Evolutionary conservation across 2,329 filamentous ascomycete genomes (phyloP).

Genomic region (Fusarium nygamai): DNA sequence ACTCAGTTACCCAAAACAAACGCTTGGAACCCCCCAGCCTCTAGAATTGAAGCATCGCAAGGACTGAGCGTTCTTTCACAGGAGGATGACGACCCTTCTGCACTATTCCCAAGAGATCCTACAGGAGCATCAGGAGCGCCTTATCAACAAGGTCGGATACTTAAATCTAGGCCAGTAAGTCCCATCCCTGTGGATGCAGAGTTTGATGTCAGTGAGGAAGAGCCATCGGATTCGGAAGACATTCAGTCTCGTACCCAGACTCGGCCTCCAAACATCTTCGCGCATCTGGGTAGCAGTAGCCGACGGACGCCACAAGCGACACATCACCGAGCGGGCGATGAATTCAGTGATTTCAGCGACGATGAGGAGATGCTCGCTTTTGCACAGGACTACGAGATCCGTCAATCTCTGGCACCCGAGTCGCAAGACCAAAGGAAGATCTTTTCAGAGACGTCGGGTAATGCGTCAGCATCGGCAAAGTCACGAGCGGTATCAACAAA

Average conservation of each 20-base stretch:
- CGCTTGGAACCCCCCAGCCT: constrained; percentile 37
- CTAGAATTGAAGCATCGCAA: constrained; percentile 26
- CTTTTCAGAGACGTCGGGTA: constrained; percentile 62
- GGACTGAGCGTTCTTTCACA: constrained; percentile 40
- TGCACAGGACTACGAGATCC: constrained; percentile 60
- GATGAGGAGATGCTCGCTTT: constrained; percentile 63
- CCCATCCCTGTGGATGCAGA: constrained; percentile 24
- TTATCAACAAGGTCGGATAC: constrained; percentile 6
- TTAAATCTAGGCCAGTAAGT: neutral
- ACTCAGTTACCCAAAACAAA: constrained; percentile 56
- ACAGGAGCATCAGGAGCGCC: constrained; percentile 1
- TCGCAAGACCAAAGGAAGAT: constrained; percentile 48
- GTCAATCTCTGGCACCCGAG: constrained; percentile 45
- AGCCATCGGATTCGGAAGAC: constrained; percentile 46
- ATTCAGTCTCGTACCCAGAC: constrained; percentile 32
- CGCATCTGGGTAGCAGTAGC: neutral
- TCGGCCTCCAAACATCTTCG: constrained; percentile 7
- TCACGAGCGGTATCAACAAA: constrained; percentile 48
- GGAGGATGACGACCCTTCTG: constrained; percentile 34
- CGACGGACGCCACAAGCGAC: constrained; percentile 30
- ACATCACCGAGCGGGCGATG: constrained; percentile 42
- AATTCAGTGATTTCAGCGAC: constrained; percentile 60
- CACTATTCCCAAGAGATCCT: constrained; percentile 42
- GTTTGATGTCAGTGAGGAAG: constrained; percentile 42
- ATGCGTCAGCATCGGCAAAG: constrained; percentile 48